Evolutionary conservation across 768 basidiomycete genomes (phyloP).

Genomic region (Kwoniella bestiolae): DNA sequence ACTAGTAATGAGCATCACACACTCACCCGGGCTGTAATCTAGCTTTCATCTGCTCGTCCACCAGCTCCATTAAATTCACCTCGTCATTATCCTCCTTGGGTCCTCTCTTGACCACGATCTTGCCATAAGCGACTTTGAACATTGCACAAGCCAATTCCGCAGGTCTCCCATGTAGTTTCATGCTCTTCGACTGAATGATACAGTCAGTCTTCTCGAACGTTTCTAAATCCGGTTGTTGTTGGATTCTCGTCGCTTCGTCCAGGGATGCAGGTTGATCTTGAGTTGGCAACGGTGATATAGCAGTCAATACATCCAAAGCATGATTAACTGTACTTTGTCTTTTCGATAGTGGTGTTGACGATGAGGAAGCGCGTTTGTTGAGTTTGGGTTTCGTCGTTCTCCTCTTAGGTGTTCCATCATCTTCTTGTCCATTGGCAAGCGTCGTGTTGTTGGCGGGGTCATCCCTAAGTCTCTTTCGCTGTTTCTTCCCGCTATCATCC

Average conservation of each 20-base stretch:
- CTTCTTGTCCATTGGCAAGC: neutral
- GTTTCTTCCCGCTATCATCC: constrained; percentile 39
- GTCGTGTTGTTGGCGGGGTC: neutral
- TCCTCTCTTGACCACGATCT: constrained; percentile 12
- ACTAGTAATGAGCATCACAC: neutral
- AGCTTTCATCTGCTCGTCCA: constrained; percentile 23
- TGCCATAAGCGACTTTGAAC: constrained; percentile 43
- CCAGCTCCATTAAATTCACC: constrained; percentile 31
- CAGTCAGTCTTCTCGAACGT: neutral
- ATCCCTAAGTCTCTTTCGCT: constrained; percentile 25
- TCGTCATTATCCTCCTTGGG: constrained; percentile 25
- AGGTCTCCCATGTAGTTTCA: constrained; percentile 44
- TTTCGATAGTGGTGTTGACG: neutral
- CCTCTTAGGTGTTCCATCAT: neutral
- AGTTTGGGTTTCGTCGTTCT: neutral
- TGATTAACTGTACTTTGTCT: constrained; percentile 13
- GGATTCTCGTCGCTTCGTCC: constrained; percentile 6
- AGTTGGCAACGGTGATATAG: constrained; percentile 12
- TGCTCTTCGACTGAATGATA: constrained; percentile 14
- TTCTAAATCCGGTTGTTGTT: neutral
- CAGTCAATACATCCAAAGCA: constrained; percentile 24
- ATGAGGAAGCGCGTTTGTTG: neutral
- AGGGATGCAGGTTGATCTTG: constrained; percentile 5
- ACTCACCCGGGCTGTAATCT: constrained; percentile 46
- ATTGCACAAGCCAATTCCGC: constrained; percentile 46